phyloP scores from a whole-genome alignment of 371 early-diverging fungal genomes.

The Nematocida sp. region DNA sequence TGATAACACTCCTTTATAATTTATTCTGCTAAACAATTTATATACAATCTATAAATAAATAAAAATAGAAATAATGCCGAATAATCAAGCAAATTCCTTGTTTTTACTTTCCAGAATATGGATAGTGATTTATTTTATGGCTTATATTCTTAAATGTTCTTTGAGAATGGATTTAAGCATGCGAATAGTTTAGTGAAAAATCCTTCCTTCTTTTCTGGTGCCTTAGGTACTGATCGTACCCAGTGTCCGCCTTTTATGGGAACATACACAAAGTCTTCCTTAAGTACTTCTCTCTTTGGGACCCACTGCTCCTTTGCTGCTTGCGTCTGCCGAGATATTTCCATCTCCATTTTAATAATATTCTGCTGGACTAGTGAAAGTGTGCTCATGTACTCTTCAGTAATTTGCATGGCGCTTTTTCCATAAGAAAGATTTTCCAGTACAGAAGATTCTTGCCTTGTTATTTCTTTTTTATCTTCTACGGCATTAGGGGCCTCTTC shows the following conservation, averaged over 20 bases:
- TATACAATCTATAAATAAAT: no score
- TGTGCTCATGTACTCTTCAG: slow-evolving; percentile 41
- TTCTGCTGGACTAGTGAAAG: slow-evolving; percentile 41
- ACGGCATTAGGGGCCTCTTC: neutral
- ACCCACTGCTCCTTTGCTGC: slow-evolving; percentile 44
- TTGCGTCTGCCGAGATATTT: slow-evolving; percentile 44
- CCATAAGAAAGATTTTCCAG: neutral
- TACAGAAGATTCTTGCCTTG: neutral
- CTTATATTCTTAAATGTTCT: neutral
- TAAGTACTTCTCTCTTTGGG: slow-evolving; percentile 26
- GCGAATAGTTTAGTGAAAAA: slow-evolving; percentile 5
- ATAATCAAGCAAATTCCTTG: no score
- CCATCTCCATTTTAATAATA: slow-evolving; percentile 55
- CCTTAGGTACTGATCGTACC: slow-evolving; percentile 2
- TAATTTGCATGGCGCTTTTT: neutral
- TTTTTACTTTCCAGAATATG: no score
- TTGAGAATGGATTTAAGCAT: slow-evolving; percentile 7
- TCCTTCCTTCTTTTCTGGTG: neutral
- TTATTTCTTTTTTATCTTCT: neutral
- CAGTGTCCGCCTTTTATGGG: slow-evolving; percentile 12
- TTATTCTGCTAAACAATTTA: no score
- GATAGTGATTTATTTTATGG: no score
- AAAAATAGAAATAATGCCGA: no score
- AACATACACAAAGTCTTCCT: slow-evolving; percentile 15
- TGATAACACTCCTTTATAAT: no score